Evolutionary conservation across 2,329 filamentous ascomycete species (phyloP).

Genomic region (Exophiala oligosperma): DNA sequence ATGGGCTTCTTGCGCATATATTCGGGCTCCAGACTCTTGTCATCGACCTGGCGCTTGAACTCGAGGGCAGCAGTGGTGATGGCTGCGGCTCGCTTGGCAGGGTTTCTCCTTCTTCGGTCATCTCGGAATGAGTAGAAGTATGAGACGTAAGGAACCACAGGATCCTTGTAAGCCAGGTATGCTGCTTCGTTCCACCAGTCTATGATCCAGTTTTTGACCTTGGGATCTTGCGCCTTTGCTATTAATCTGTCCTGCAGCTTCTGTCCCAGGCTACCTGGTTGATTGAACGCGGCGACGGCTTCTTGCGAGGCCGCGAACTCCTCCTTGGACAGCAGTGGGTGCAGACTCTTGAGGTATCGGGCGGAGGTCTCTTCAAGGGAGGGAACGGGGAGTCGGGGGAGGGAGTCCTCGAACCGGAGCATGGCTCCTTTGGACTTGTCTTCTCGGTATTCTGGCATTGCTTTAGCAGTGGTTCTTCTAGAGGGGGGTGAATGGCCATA

Average conservation of each 20-base stretch:
- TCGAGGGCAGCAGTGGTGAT: slow-evolving; percentile 82
- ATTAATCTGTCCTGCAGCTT: slow-evolving; percentile 85
- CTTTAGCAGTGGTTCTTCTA: neutral
- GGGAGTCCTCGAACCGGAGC: slow-evolving; percentile 66
- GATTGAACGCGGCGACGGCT: slow-evolving; percentile 84
- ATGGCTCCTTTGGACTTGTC: slow-evolving; percentile 63
- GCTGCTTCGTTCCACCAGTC: slow-evolving; percentile 99
- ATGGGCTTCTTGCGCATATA: slow-evolving; percentile 98
- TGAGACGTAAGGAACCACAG: slow-evolving; percentile 95
- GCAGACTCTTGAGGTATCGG: slow-evolving; percentile 66
- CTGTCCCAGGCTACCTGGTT: slow-evolving; percentile 79
- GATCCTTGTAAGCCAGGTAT: slow-evolving; percentile 90
- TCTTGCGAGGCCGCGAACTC: slow-evolving; percentile 67
- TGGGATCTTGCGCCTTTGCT: slow-evolving; percentile 75
- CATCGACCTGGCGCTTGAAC: slow-evolving; percentile 92
- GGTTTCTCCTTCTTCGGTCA: slow-evolving; percentile 82
- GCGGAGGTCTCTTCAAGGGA: slow-evolving; percentile 64
- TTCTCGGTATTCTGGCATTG: slow-evolving; percentile 60
- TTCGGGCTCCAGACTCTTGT: slow-evolving; percentile 82
- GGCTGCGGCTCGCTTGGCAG: slow-evolving; percentile 88
- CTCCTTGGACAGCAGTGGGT: slow-evolving; percentile 59
- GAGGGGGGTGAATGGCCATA: slow-evolving; percentile 31
- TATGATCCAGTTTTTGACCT: slow-evolving; percentile 87
- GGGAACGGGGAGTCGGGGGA: slow-evolving; percentile 63
- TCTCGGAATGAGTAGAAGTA: slow-evolving; percentile 99